Conservation (phyloP, 23 red algal species). For the Gracilaria gracilis region DNA sequence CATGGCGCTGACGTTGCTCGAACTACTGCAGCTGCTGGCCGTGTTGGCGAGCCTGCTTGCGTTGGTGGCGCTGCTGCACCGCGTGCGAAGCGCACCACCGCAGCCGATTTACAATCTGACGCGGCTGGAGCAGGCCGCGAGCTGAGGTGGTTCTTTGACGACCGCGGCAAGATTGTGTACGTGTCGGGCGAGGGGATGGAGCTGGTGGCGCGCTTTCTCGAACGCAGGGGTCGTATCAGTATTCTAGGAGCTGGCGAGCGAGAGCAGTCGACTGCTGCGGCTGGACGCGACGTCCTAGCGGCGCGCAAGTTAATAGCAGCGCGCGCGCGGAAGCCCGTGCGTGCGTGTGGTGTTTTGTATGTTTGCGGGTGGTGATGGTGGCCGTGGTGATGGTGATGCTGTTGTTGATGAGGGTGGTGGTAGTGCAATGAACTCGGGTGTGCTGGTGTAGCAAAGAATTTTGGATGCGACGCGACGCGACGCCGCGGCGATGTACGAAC, state of each 20-base stretch:
- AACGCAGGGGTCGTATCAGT: conserved; percentile 25
- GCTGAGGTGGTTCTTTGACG: conserved; percentile 80
- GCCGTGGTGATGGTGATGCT: too few species aligned
- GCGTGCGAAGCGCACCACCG: not conserved
- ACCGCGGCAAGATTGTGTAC: conserved; percentile 86
- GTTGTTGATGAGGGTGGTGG: too few species aligned
- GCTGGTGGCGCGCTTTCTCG: conserved; percentile 45
- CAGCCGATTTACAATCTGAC: conserved; percentile 32
- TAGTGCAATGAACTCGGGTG: too few species aligned
- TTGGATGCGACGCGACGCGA: too few species aligned
- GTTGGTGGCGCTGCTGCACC: not conserved
- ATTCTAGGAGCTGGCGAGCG: conserved; percentile 50
- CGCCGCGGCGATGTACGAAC: too few species aligned
- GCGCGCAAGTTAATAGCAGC: not conserved
- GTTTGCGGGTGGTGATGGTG: too few species aligned
- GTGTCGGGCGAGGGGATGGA: conserved; percentile 70
- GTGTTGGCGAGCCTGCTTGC: not conserved
- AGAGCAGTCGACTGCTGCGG: conserved; percentile 42
- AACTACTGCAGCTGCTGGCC: not conserved
- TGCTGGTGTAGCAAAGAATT: too few species aligned
- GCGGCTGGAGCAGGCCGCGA: conserved; percentile 53
- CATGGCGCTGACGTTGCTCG: not conserved
- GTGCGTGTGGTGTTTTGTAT: too few species aligned
- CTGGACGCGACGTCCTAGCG: conserved; percentile 20
- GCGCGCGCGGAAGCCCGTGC: too few species aligned